phyloP scores from a whole-genome alignment of 495 filamentous ascomycete genomes.

The Talaromyces stipitatus region DNA sequence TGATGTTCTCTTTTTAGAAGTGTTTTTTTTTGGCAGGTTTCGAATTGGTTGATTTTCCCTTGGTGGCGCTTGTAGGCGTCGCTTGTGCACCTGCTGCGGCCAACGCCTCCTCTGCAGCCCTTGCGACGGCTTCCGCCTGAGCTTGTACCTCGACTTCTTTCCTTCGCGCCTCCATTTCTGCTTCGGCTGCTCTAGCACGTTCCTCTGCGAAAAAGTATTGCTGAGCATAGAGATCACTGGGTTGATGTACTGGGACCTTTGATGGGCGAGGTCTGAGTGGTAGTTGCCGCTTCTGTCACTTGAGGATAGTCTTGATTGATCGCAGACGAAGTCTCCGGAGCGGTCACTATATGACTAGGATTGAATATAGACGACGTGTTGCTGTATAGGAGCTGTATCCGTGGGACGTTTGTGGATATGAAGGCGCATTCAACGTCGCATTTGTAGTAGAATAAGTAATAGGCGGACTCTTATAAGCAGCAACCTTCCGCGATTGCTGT shows the following conservation, averaged over 20 bases:
- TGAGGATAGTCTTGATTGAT: neutral
- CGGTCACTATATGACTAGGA: neutral
- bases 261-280: neutral
- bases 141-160: constrained; percentile 6
- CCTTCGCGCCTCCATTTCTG: constrained; percentile 4
- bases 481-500: neutral
- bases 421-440: neutral
- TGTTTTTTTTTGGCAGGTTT: neutral
- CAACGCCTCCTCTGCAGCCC: constrained; percentile 2
- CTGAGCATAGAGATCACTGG: constrained; percentile 23
- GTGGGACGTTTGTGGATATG: neutral
- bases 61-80: neutral
- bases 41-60: neutral
- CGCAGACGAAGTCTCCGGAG: neutral
- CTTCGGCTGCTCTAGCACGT: constrained; percentile 12
- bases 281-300: neutral
- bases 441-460: neutral
- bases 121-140: constrained; percentile 2
- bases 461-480: neutral
- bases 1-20: neutral
- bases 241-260: constrained; percentile 9
- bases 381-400: neutral
- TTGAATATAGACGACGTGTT: neutral
- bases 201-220: constrained; percentile 14
- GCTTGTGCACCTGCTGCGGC: neutral